Percentiles rank a stretch among this genome's conserved stretches.
phyloP scores from a whole-genome alignment of 2,329 filamentous ascomycete species.

The Emergomyces orientalis region DNA sequence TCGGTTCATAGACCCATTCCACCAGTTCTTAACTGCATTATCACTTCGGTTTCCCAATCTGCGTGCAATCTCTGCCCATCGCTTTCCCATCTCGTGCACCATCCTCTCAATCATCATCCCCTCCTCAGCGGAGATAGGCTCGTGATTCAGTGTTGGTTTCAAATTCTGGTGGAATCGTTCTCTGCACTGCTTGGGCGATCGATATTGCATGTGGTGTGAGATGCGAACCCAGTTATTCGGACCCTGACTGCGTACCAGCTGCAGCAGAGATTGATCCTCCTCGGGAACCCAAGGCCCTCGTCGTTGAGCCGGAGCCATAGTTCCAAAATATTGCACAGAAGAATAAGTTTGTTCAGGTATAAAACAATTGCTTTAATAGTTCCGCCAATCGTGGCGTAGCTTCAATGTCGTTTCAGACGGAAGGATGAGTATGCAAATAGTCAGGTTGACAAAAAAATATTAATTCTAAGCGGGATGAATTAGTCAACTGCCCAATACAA shows the following conservation, averaged over 20 bases:
- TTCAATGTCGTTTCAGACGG: background rate
- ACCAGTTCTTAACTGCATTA: slow-evolving; percentile 97
- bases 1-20: slow-evolving; percentile 87
- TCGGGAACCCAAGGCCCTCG: slow-evolving; percentile 75
- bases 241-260: slow-evolving; percentile 61
- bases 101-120: slow-evolving; percentile 65
- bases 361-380: background rate
- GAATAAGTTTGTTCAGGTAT: background rate
- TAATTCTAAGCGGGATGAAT: background rate
- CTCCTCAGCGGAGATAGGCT: slow-evolving; percentile 63
- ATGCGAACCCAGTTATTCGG: slow-evolving; percentile 87
- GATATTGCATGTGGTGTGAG: slow-evolving; percentile 61
- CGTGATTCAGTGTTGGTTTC: slow-evolving; percentile 64
- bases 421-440: background rate
- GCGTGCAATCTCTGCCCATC: slow-evolving; percentile 88
- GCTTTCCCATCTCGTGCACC: slow-evolving; percentile 69
- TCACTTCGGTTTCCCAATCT: slow-evolving; percentile 76
- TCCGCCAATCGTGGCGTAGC: background rate
- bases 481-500: background rate
- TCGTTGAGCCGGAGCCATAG: slow-evolving; percentile 47
- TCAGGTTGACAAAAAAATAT: background rate
- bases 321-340: slow-evolving; percentile 7
- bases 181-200: slow-evolving; percentile 88
- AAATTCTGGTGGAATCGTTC: slow-evolving; percentile 93
- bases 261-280: slow-evolving; percentile 63